These are phyloP conservation scores for Saccharomycopsis sp. DNA, from an alignment of 805 yeast species.

Conservation along the genomic window DNA sequence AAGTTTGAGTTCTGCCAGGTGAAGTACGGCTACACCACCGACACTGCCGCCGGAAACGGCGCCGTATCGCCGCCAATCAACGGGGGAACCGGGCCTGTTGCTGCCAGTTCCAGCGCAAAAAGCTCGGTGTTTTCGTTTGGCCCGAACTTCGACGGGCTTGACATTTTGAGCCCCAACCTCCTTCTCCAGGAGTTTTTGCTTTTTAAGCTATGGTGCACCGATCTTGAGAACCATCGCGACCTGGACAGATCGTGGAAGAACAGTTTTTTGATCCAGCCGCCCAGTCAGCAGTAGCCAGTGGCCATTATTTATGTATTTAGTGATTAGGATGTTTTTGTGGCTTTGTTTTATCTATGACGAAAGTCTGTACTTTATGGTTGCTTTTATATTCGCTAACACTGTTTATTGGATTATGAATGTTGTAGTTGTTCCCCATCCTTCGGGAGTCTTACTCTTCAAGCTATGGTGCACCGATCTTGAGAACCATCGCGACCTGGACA, in stretches of 20 bases:
- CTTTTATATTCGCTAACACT: too few relatives aligned
- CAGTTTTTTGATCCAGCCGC: conserved; percentile 43
- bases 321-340: not conserved
- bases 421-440: too few relatives aligned
- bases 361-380: too few relatives aligned
- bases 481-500: conserved; percentile 52
- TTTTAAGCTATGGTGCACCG: conserved; percentile 64
- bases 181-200: conserved; percentile 43
- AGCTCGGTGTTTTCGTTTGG: conserved; percentile 20
- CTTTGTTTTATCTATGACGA: not conserved
- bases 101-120: conserved; percentile 6
- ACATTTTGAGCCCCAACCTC: conserved; percentile 40
- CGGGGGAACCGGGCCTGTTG: not conserved
- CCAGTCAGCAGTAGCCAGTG: not conserved
- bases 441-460: conserved; percentile 56
- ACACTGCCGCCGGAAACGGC: not conserved
- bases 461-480: conserved; percentile 63
- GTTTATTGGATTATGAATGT: too few relatives aligned
- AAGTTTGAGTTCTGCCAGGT: conserved; percentile 65
- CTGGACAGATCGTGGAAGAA: conserved; percentile 68
- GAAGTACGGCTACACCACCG: conserved; percentile 32
- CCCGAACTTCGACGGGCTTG: conserved; percentile 29
- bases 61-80: conserved; percentile 1
- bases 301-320: not conserved
- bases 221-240: conserved; percentile 50